A percentile compares a stretch with the other conserved stretches of the same genome.
Conservation (phyloP, 176 grass and related monocot genomes). For the Chrysopogon serrulatus region DNA sequence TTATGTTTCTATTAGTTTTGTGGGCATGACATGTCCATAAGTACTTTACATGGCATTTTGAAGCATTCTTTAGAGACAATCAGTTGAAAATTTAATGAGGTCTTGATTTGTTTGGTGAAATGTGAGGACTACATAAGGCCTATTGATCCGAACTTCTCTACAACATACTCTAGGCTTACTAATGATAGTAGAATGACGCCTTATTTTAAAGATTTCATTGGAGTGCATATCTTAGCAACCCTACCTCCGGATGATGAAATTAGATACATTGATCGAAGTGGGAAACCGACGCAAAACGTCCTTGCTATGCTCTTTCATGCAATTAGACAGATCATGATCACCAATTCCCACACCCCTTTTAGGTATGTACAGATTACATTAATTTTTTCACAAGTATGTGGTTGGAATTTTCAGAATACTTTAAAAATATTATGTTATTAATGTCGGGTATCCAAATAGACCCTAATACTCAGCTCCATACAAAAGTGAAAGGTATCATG, state of each 20-base stretch:
- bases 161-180: background rate
- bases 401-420: too few species aligned
- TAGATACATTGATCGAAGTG: too few species aligned
- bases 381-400: too few species aligned
- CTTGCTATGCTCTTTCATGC: too few species aligned
- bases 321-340: too few species aligned
- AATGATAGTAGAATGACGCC: background rate
- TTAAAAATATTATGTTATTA: too few species aligned
- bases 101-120: background rate
- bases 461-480: too few species aligned
- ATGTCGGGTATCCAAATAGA: too few species aligned
- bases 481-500: too few species aligned
- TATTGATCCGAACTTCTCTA: background rate
- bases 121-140: background rate
- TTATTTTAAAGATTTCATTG: background rate
- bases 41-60: background rate
- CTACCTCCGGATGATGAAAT: fast-evolving
- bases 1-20: background rate
- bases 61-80: background rate
- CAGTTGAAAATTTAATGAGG: background rate
- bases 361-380: too few species aligned
- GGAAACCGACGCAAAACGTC: too few species aligned
- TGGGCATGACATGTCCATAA: background rate
- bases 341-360: too few species aligned
- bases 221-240: background rate